A percentile compares a stretch with the other conserved stretches of the same genome.
phyloP scores from a whole-genome alignment of 306 rosid species.

The Pachyrhizus erosus region DNA sequence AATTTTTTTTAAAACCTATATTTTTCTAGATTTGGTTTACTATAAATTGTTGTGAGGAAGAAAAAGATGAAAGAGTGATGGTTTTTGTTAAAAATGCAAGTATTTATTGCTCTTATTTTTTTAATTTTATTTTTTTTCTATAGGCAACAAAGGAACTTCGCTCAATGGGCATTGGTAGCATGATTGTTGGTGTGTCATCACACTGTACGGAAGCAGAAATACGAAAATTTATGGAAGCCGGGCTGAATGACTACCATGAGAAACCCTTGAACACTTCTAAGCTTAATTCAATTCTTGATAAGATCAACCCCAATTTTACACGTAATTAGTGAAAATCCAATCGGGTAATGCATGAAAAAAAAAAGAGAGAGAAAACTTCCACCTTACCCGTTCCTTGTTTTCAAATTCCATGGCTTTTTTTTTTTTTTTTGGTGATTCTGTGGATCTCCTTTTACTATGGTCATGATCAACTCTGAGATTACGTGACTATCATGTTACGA shows the following conservation, averaged over 20 bases:
- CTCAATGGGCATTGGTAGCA: constrained; percentile 67
- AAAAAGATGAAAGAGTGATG: too few relatives aligned
- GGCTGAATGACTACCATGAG: constrained; percentile 70
- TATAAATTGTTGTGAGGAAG: too few relatives aligned
- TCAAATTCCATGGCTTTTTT: background rate
- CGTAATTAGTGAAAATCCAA: constrained; percentile 1
- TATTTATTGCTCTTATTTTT: background rate
- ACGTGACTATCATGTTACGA: background rate
- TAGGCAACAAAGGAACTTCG: constrained; percentile 84
- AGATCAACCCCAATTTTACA: constrained; percentile 17
- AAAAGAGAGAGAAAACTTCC: background rate
- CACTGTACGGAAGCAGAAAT: constrained; percentile 41
- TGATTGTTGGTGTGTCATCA: constrained; percentile 78
- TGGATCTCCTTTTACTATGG: background rate
- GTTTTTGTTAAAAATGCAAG: background rate
- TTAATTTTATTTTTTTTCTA: background rate
- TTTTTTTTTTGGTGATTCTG: background rate
- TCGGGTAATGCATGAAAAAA: background rate
- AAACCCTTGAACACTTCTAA: constrained; percentile 68
- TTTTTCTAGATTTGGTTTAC: background rate
- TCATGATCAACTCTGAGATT: background rate
- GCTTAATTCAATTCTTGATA: constrained; percentile 61
- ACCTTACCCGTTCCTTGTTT: background rate
- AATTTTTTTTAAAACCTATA: too few relatives aligned
- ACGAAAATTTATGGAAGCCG: constrained; percentile 69